A percentile compares a stretch with the other conserved stretches of the same genome.
These are phyloP conservation scores for Moesziomyces sp. DNA, from an alignment of 1,284 basidiomycete genomes.

Conservation along the genomic window DNA sequence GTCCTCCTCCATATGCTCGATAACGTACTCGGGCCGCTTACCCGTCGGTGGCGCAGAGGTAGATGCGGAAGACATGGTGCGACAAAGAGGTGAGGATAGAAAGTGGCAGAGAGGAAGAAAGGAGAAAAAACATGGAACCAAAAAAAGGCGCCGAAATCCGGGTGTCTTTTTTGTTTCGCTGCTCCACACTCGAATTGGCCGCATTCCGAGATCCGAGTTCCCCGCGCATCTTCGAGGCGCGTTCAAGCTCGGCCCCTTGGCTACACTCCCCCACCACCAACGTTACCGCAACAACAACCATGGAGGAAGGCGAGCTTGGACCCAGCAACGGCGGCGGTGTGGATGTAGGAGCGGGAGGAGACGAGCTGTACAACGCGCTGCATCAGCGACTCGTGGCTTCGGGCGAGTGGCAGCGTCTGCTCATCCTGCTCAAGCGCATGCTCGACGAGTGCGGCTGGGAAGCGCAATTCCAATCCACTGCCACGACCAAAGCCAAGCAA, in stretches of 20 bases:
- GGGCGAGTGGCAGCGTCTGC: slow-evolving; percentile 46
- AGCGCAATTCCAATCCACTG: slow-evolving; percentile 11
- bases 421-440: slow-evolving; percentile 39
- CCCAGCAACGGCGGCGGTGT: no score
- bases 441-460: slow-evolving; percentile 51
- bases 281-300: slow-evolving; percentile 2
- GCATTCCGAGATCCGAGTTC: slow-evolving; percentile 26
- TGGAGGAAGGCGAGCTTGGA: slow-evolving; percentile 46
- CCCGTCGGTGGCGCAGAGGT: neutral
- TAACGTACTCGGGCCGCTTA: slow-evolving; percentile 62
- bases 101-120: neutral
- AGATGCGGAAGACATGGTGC: neutral
- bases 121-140: neutral
- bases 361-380: slow-evolving; percentile 47
- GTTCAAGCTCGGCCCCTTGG: neutral
- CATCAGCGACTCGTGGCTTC: slow-evolving; percentile 52
- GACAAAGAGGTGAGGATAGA: neutral
- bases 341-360: neutral
- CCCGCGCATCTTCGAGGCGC: neutral
- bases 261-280: neutral
- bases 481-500: slow-evolving; percentile 24
- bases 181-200: slow-evolving; percentile 12
- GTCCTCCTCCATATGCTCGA: slow-evolving; percentile 68
- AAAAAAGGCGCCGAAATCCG: slow-evolving; percentile 4
- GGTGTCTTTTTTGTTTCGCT: neutral